A percentile compares a stretch with the other conserved stretches of the same genome.
phyloP scores from a whole-genome alignment of 768 basidiomycete genomes.

The Pleurotus salmoneostramineus region DNA sequence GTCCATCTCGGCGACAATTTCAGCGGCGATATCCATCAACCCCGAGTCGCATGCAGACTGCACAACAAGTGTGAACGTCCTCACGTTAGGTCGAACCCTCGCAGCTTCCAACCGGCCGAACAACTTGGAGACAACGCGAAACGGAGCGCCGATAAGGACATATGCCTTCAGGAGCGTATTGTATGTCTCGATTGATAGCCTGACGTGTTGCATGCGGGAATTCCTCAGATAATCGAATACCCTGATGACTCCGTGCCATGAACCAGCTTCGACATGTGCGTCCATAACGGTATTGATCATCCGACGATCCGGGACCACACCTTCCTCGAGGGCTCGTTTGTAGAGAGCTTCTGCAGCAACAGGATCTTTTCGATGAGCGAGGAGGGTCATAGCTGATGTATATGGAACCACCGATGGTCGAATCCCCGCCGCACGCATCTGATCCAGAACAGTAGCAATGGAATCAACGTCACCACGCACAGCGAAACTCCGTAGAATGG shows the following conservation, averaged over 20 bases:
- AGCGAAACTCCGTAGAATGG: slow-evolving; percentile 57
- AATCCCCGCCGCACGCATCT: slow-evolving; percentile 55
- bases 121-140: slow-evolving; percentile 52
- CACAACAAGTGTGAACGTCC: slow-evolving; percentile 71
- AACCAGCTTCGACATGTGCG: slow-evolving; percentile 76
- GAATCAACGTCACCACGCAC: slow-evolving; percentile 49
- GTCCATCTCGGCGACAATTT: slow-evolving; percentile 71
- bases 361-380: slow-evolving; percentile 59
- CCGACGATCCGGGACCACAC: slow-evolving; percentile 54
- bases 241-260: slow-evolving; percentile 72
- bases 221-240: slow-evolving; percentile 60
- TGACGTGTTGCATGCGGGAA: slow-evolving; percentile 27
- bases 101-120: slow-evolving; percentile 52
- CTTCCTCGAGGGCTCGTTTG: slow-evolving; percentile 57
- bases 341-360: slow-evolving; percentile 65
- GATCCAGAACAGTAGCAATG: slow-evolving; percentile 44
- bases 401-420: slow-evolving; percentile 51
- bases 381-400: slow-evolving; percentile 62
- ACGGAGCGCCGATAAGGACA: slow-evolving; percentile 77
- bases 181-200: slow-evolving; percentile 57
- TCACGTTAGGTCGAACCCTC: slow-evolving; percentile 52
- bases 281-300: slow-evolving; percentile 77
- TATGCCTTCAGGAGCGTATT: slow-evolving; percentile 84
- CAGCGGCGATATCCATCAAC: slow-evolving; percentile 55
- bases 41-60: slow-evolving; percentile 79